Conservation (phyloP, 1,139 yeast genomes). For the Yamadazyma siamensis region DNA sequence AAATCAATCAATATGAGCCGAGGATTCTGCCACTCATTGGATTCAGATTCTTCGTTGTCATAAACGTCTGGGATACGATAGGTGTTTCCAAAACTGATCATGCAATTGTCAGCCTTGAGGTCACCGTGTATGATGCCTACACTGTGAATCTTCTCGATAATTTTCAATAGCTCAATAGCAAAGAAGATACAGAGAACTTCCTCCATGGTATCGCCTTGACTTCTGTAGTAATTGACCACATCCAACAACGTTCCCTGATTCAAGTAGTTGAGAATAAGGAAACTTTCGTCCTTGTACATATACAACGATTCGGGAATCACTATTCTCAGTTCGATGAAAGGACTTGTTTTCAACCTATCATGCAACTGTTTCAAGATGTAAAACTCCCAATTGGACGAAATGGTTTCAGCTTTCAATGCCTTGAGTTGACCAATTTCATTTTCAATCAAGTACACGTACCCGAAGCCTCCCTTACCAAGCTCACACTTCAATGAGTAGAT, state of each 20-base stretch:
- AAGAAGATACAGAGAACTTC: conserved; percentile 65
- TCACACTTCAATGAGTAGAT: conserved; percentile 56
- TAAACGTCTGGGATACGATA: conserved; percentile 23
- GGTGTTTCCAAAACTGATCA: conserved; percentile 53
- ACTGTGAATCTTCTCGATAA: conserved; percentile 60
- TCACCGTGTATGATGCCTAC: conserved; percentile 80
- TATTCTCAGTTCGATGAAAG: conserved; percentile 9
- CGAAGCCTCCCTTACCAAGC: conserved; percentile 80
- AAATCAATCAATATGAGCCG: conserved; percentile 76
- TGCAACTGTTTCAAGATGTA: conserved; percentile 63
- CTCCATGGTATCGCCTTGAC: conserved; percentile 37
- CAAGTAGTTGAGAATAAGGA: conserved; percentile 63
- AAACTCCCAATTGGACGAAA: conserved; percentile 79
- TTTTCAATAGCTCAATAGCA: conserved; percentile 58
- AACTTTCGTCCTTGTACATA: conserved; percentile 69
- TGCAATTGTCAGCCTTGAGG: conserved; percentile 81
- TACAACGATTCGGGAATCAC: conserved; percentile 53
- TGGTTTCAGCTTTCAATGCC: conserved; percentile 74
- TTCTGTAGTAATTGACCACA: conserved; percentile 52
- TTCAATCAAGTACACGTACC: conserved; percentile 74
- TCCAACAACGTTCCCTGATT: conserved; percentile 77
- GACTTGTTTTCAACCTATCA: conserved; percentile 21
- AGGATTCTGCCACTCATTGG: conserved; percentile 47
- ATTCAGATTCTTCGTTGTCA: conserved; percentile 23
- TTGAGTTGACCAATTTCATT: conserved; percentile 52